Evolutionary conservation across 495 filamentous ascomycete genomes (phyloP).

Genomic region (Xylaria castorea): DNA sequence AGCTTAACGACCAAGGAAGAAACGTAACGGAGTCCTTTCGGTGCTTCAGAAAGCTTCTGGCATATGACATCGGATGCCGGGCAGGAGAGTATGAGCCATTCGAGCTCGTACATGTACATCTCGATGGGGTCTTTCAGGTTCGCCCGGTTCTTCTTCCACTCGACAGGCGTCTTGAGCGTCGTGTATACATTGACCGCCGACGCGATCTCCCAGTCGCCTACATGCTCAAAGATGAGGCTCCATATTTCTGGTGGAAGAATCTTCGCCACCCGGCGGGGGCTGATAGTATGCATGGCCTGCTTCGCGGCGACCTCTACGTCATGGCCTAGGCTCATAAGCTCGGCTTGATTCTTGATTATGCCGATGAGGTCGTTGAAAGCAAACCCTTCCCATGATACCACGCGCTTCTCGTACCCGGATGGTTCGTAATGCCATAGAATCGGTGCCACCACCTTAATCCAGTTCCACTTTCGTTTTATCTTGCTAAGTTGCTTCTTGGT

Average conservation of each 20-base stretch:
- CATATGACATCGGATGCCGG: conserved; percentile 71
- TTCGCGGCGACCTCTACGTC: conserved; percentile 60
- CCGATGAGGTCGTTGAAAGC: conserved; percentile 63
- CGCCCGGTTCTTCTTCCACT: conserved; percentile 64
- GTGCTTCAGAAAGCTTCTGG: conserved; percentile 66
- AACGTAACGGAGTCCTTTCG: conserved; percentile 72
- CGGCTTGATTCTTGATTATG: conserved; percentile 70
- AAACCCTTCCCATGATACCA: conserved; percentile 68
- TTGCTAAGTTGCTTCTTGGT: conserved; percentile 83
- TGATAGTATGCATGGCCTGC: conserved; percentile 42
- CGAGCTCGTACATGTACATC: conserved; percentile 66
- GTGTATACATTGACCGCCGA: conserved; percentile 80
- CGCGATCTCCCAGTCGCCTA: conserved; percentile 89
- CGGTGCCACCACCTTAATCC: conserved; percentile 74
- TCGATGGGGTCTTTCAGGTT: conserved; percentile 56
- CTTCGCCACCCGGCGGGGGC: conserved; percentile 35
- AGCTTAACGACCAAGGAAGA: conserved; percentile 83
- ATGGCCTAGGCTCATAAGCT: conserved; percentile 66
- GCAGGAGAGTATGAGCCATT: conserved; percentile 77
- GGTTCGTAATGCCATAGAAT: conserved; percentile 75
- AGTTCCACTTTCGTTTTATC: conserved; percentile 79
- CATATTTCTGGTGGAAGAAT: conserved; percentile 82
- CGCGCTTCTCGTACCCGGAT: conserved; percentile 50
- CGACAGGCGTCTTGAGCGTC: conserved; percentile 70
- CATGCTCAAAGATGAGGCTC: conserved; percentile 82